Evolutionary conservation across 139 green algal species (phyloP).

Genomic region (Chlorella sp.): DNA sequence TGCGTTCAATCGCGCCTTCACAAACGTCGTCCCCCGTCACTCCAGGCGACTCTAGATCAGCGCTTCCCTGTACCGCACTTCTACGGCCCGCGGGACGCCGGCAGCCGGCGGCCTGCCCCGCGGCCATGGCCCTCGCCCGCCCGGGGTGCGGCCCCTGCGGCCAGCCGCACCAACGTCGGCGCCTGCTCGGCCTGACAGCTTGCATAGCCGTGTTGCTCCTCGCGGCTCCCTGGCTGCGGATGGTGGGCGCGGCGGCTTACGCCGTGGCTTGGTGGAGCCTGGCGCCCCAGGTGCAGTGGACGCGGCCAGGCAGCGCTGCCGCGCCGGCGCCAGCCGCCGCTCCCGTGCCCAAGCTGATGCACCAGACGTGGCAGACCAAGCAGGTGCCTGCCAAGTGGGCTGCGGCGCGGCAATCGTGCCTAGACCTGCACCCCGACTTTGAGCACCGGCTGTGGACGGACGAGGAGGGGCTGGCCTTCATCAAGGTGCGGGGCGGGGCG

Average conservation of each 20-base stretch:
- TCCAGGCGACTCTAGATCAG: no score
- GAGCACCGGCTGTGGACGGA: constrained; percentile 65
- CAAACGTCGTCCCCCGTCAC: no score
- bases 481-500: constrained; percentile 5
- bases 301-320: not conserved
- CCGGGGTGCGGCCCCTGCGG: not conserved
- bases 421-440: constrained; percentile 56
- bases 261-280: constrained; percentile 36
- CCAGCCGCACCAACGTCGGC: not conserved
- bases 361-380: constrained; percentile 62
- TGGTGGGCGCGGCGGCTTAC: constrained; percentile 25
- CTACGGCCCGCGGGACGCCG: no score
- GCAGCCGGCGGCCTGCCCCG: no score
- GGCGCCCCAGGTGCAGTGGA: constrained; percentile 16
- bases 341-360: constrained; percentile 58
- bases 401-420: constrained; percentile 54
- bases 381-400: constrained; percentile 54
- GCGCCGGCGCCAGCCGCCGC: not conserved
- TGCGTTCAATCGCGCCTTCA: no score
- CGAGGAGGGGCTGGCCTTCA: constrained; percentile 42
- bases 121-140: no score
- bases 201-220: constrained; percentile 12
- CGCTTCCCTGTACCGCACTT: no score
- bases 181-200: not conserved
- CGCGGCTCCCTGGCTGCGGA: not conserved